Evolutionary conservation across 1,139 yeast genomes (phyloP).

Genomic region (Saccharomyces uvarum): DNA sequence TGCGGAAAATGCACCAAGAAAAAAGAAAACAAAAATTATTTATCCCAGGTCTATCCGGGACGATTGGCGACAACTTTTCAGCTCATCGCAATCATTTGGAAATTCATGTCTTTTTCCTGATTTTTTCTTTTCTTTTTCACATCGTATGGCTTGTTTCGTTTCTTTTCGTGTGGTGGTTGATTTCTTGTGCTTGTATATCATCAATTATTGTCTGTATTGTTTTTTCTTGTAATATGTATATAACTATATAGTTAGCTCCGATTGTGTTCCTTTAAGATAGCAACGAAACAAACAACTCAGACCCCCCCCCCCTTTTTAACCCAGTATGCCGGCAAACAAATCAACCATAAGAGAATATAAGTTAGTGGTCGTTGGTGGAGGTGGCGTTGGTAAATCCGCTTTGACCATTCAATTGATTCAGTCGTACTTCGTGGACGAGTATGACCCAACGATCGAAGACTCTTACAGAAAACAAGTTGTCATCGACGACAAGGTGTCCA

Average conservation of each 20-base stretch:
- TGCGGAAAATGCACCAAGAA: neutral
- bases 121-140: too few relatives aligned
- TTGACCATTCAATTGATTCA: slow-evolving; percentile 82
- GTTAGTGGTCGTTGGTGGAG: slow-evolving; percentile 91
- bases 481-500: slow-evolving; percentile 67
- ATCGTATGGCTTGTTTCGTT: too few relatives aligned
- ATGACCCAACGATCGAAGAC: slow-evolving; percentile 94
- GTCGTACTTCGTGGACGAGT: slow-evolving; percentile 85
- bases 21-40: neutral
- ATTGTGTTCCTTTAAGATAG: neutral
- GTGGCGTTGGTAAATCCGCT: slow-evolving; percentile 96
- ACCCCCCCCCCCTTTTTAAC: neutral
- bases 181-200: too few relatives aligned
- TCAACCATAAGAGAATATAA: slow-evolving; percentile 50
- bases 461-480: slow-evolving; percentile 71
- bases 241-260: neutral
- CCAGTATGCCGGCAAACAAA: neutral
- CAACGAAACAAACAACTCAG: neutral
- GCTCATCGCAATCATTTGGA: too few relatives aligned
- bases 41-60: neutral
- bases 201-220: too few relatives aligned
- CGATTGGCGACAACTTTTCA: too few relatives aligned
- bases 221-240: too few relatives aligned
- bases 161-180: neutral
- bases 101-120: too few relatives aligned